Percentiles rank a stretch among this genome's conserved stretches.
These are phyloP conservation scores for Starmerella bombicola DNA, from an alignment of 805 yeast species.

Conservation along the genomic window DNA sequence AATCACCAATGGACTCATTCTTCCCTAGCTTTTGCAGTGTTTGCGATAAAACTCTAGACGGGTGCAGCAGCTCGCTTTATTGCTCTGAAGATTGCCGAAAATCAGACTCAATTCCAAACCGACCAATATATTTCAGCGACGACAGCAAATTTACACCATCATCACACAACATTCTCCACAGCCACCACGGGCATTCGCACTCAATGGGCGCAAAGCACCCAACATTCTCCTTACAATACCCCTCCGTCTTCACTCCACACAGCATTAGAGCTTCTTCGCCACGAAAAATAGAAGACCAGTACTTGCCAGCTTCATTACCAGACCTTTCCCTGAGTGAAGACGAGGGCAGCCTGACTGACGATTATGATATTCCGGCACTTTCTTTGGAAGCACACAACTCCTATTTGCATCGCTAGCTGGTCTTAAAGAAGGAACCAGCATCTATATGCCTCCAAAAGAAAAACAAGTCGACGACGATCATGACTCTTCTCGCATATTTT, in stretches of 20 bases:
- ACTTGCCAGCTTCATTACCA: slow-evolving; percentile 6
- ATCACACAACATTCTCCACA: background rate
- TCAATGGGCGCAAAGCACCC: slow-evolving; percentile 1
- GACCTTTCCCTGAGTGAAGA: slow-evolving; percentile 18
- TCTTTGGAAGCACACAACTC: slow-evolving; percentile 9
- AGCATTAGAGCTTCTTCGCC: background rate
- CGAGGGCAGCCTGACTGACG: slow-evolving; percentile 11
- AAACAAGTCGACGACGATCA: background rate
- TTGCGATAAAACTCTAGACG: slow-evolving; percentile 28
- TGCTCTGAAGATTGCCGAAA: slow-evolving; percentile 28
- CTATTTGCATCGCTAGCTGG: background rate
- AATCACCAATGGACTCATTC: slow-evolving; percentile 14
- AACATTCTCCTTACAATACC: slow-evolving; percentile 9
- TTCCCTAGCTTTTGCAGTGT: slow-evolving; percentile 29
- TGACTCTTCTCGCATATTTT: background rate
- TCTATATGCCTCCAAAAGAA: too few species aligned
- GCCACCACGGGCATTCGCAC: background rate
- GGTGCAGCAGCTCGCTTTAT: slow-evolving; percentile 23
- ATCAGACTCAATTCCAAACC: slow-evolving; percentile 19
- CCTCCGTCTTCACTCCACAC: slow-evolving; percentile 11
- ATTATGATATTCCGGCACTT: slow-evolving; percentile 11
- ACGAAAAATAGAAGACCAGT: background rate
- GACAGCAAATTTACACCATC: background rate
- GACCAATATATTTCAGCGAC: background rate
- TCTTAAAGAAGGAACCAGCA: too few species aligned